Evolutionary conservation across 768 basidiomycete species (phyloP), one percentile per base, ranked within the genome.

Genomic region (Stropharia rugosoannulata): DNA sequence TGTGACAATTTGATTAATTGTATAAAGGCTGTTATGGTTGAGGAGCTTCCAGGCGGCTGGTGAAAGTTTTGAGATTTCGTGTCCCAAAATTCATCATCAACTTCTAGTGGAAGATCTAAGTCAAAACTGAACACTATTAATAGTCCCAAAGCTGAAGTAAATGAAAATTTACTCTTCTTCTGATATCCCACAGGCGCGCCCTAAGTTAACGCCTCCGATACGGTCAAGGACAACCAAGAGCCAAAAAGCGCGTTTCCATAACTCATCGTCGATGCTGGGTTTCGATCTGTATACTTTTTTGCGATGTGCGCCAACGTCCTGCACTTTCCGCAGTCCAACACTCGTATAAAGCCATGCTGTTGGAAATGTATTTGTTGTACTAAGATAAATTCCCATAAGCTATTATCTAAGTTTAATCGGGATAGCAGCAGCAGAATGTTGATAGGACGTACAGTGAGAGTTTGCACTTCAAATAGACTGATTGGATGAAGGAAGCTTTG

Each of bases 161-260:
- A 45, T 38, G 1, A 16, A 29, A 11, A 66, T 81, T 70, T 57
- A 89, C 87, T 89, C 87, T 73, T 88, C 87, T 64, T 88, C 84
- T 25, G 78, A 78, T 36, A 82, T 66, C 36, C 77, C 75, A 55
- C 80, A 82, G 12, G 83, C 72, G 25, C 87, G 73, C 13, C 88
- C 88, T 38, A 86, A 66, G 25, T 68, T 67, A 36, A 77, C 77
- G 45, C 82, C 82, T 16, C 74, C 74, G 35, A 84, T 66, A 38
- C 85, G 80, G 59, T 90, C 88, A 49, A 82, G 77, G 5, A 80
- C 73, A 11, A 86, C 75, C 5, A 90, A 75, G 58, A 77, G 80
- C 89, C 88, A 91, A 64, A 92, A 90, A 0, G 84, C 85, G 25
- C 92, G 82, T 66, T 89, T 91, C 82, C 87, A 90, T 13, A 89